Evolutionary conservation across 129 eudicot species (phyloP).

Genomic region (Saposhnikovia divaricata): DNA sequence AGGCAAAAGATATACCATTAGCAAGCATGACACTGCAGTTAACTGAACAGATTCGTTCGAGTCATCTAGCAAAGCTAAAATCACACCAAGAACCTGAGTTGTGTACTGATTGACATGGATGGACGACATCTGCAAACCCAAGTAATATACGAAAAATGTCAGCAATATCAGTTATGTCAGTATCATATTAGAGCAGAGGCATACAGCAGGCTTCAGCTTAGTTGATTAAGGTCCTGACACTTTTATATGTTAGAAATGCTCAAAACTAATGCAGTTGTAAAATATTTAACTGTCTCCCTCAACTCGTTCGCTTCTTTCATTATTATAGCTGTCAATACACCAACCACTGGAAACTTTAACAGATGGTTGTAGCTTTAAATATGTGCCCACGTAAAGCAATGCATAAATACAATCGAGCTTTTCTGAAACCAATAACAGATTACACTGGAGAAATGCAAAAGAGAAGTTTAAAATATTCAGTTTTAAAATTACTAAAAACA

Average conservation of each 20-base stretch:
- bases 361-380: neutral
- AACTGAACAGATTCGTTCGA: constrained; percentile 85
- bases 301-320: neutral
- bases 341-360: neutral
- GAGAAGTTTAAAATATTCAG: neutral
- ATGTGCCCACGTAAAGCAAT: neutral
- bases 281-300: neutral
- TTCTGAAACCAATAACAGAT: neutral
- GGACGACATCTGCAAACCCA: constrained; percentile 74
- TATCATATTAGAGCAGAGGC: neutral
- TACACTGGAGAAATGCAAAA: neutral
- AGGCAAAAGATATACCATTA: constrained; percentile 36
- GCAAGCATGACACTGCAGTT: constrained; percentile 91
- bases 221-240: neutral
- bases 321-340: neutral
- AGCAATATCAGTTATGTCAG: neutral
- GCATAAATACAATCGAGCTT: neutral
- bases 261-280: neutral
- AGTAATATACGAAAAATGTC: constrained; percentile 4
- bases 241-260: neutral
- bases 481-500: neutral
- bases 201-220: neutral
- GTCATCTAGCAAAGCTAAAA: constrained; percentile 88
- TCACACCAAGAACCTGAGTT: constrained; percentile 81
- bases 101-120: constrained; percentile 53